phyloP scores from a whole-genome alignment of 2,329 filamentous ascomycete genomes.

The Fusarium piperis region DNA sequence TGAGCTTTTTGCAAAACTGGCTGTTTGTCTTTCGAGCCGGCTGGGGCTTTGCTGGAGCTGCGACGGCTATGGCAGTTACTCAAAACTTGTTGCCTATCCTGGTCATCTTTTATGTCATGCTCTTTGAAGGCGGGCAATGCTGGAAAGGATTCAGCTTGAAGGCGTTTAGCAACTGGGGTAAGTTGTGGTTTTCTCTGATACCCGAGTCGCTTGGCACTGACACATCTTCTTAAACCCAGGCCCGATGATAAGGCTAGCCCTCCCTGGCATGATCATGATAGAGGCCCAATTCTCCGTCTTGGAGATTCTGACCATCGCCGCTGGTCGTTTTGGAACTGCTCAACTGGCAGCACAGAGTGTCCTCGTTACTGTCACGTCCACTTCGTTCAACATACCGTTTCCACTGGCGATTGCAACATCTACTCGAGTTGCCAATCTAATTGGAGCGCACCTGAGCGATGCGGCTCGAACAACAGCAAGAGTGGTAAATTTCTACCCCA shows the following conservation, averaged over 20 bases:
- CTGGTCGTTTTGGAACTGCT: conserved; percentile 78
- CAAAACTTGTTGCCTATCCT: conserved; percentile 78
- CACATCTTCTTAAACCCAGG: conserved; percentile 45
- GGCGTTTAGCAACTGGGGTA: conserved; percentile 74
- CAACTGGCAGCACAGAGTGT: conserved; percentile 87
- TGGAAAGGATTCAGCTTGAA: conserved; percentile 80
- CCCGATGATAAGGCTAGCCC: conserved; percentile 80
- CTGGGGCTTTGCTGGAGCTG: conserved; percentile 79
- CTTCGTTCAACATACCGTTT: conserved; percentile 91
- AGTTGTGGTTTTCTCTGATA: neutral
- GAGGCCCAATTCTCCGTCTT: conserved; percentile 91
- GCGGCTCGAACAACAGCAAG: conserved; percentile 80
- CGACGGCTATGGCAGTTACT: conserved; percentile 79
- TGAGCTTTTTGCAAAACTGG: conserved; percentile 80
- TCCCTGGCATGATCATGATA: conserved; percentile 91
- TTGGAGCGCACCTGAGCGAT: conserved; percentile 81
- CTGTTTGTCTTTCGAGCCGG: conserved; percentile 74
- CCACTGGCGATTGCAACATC: conserved; percentile 87
- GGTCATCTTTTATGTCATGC: conserved; percentile 77
- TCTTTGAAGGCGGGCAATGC: conserved; percentile 76
- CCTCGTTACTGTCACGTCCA: conserved; percentile 76
- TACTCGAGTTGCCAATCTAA: conserved; percentile 87
- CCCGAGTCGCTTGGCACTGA: neutral
- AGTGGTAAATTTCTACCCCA: conserved; percentile 61
- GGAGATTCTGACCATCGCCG: conserved; percentile 82